phyloP scores from a whole-genome alignment of 257 asterid genomes.

The Fraxinus pennsylvanica region DNA sequence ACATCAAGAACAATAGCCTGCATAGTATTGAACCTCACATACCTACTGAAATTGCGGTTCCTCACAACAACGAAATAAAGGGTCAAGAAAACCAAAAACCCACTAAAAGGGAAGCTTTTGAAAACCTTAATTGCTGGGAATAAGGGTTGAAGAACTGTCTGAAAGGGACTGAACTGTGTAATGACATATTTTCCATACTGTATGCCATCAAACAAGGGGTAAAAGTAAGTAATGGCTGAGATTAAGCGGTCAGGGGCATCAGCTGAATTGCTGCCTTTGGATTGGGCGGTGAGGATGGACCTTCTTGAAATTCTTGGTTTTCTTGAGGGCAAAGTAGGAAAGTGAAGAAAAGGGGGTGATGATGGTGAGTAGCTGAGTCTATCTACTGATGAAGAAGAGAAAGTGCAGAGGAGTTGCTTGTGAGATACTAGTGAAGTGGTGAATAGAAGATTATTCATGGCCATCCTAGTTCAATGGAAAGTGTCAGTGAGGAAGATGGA shows the following conservation, averaged over 20 bases:
- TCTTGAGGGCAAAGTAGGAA: constrained; percentile 30
- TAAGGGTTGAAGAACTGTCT: constrained; percentile 69
- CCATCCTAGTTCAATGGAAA: constrained; percentile 37
- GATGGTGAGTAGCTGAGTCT: constrained; percentile 22
- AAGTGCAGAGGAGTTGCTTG: constrained; percentile 26
- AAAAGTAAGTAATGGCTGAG: constrained; percentile 83
- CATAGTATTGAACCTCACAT: constrained; percentile 94
- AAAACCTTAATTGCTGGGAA: constrained; percentile 83
- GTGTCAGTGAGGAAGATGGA: constrained; percentile 15
- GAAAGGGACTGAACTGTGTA: constrained; percentile 74
- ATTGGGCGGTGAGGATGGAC: constrained; percentile 37
- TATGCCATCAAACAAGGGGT: constrained; percentile 93
- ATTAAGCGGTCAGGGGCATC: constrained; percentile 88
- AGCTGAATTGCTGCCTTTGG: constrained; percentile 61
- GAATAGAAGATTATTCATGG: constrained; percentile 50
- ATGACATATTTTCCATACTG: constrained; percentile 87
- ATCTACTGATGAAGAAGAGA: constrained; percentile 13
- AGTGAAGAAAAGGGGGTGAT: constrained; percentile 20
- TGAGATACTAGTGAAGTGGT: constrained; percentile 25
- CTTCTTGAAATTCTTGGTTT: constrained; percentile 27
- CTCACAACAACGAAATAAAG: constrained; percentile 89
- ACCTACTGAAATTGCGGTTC: constrained; percentile 84
- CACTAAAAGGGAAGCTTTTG: constrained; percentile 88
- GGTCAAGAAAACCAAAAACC: constrained; percentile 71
- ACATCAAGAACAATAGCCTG: constrained; percentile 98